Evolutionary conservation across 768 basidiomycete genomes (phyloP), one percentile per base, ranked within the genome.

Genomic region (Leccinum disarticulatum): DNA sequence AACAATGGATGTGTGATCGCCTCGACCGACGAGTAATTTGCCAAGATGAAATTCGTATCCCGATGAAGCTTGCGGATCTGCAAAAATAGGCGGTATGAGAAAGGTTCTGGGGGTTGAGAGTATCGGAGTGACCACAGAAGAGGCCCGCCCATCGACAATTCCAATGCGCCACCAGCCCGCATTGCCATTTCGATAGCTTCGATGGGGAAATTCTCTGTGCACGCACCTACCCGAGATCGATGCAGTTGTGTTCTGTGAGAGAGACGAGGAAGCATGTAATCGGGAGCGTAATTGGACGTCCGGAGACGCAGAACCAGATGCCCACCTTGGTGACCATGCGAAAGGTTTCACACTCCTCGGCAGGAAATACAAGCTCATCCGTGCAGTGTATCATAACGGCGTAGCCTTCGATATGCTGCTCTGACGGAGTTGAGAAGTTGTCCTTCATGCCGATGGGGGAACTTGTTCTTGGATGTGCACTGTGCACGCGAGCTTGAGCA

Each of bases 1-100:
- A 90, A 90, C 0, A 90, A 92, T 0, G 93, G 89, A 68, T 96
- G 94, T 0, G 91, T 93, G n/a, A 93, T 74, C 9, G 93, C 92
- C 73, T 93, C 22, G 22, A 22, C 22, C 87, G 7, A 89, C 66
- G 3, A 95, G 74, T 15, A 91, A 72, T 50, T 80, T 77, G n/a
- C 82, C 80, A 22, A 80, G 77, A 57, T 80, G 77, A 70, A 95
- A 93, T 25, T 75, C 73, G 65, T 95, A 94, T 1, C 89, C 88
- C 47, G 95, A 76, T 22, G 65, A 73, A 28, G 22, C 22, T 22
- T 22, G 22, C 22, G 22, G 22, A 22, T 22, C 22, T 22, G 22
- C 22, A 22, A 22, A 22, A 22, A 22, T 22, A 22, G 22, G 22
- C 22, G 22, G 22, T 22, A 22, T 22, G 22, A 22, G 22, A 22